These are phyloP conservation scores for Amauroascus niger DNA, from an alignment of 2,329 filamentous ascomycete species.

Conservation along the genomic window DNA sequence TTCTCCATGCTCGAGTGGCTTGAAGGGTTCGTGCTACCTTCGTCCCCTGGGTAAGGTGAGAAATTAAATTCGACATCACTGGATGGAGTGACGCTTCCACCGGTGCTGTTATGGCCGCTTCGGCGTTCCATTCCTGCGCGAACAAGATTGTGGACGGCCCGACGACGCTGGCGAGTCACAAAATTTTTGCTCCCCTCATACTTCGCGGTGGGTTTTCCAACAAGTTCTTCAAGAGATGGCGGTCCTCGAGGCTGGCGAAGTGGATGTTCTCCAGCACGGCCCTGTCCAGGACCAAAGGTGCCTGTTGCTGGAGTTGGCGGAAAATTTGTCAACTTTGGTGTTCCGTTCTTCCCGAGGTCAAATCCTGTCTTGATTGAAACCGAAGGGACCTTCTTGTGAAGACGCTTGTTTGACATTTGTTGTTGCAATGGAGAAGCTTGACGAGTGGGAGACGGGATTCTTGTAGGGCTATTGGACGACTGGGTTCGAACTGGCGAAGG, in stretches of 20 bases:
- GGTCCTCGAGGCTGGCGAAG: slow-evolving; percentile 86
- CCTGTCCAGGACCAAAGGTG: slow-evolving; percentile 85
- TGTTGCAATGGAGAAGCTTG: slow-evolving; percentile 8
- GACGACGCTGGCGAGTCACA: slow-evolving; percentile 79
- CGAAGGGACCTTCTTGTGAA: slow-evolving; percentile 83
- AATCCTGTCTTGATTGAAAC: slow-evolving; percentile 41
- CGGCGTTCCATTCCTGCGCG: slow-evolving; percentile 81
- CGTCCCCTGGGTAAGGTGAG: slow-evolving; percentile 58
- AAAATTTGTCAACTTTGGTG: slow-evolving; percentile 69
- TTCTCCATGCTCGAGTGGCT: slow-evolving; percentile 65
- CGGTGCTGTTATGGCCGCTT: slow-evolving; percentile 47
- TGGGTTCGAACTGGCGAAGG: slow-evolving; percentile 40
- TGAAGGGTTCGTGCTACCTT: slow-evolving; percentile 33
- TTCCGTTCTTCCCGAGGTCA: slow-evolving; percentile 44
- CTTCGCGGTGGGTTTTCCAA: slow-evolving; percentile 79
- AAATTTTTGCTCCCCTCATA: slow-evolving; percentile 97
- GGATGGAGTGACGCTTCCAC: slow-evolving; percentile 76
- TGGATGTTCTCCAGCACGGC: slow-evolving; percentile 87
- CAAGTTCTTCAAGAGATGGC: slow-evolving; percentile 81
- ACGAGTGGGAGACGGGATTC: slow-evolving; percentile 12
- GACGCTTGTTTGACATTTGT: slow-evolving; percentile 66
- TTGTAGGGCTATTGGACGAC: slow-evolving; percentile 33
- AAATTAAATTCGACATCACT: slow-evolving; percentile 68
- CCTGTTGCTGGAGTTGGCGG: slow-evolving; percentile 72
- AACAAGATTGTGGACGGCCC: slow-evolving; percentile 83